A percentile compares a stretch with the other conserved stretches of the same genome.
Conservation (phyloP, 2,329 filamentous ascomycete genomes). For the Mycosphaerelloides madeirae region DNA sequence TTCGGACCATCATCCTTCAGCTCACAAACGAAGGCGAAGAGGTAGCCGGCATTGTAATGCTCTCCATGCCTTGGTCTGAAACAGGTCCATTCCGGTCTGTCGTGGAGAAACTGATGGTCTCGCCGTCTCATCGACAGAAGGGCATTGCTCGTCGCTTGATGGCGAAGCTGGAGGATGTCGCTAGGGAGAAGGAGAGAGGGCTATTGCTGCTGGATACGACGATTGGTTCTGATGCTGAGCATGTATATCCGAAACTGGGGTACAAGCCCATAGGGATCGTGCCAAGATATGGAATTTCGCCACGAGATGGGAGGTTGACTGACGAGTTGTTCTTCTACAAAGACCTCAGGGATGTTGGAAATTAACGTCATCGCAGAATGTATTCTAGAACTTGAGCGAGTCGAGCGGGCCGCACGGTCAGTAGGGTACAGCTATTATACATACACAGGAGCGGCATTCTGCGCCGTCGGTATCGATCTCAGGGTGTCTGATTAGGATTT, state of each 20-base stretch:
- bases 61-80: slow-evolving; percentile 51
- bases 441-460: too few species aligned
- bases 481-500: not conserved
- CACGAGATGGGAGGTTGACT: slow-evolving; percentile 43
- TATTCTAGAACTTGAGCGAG: too few species aligned
- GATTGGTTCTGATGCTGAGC: slow-evolving; percentile 49
- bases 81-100: slow-evolving; percentile 53
- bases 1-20: too few species aligned
- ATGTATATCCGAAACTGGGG: slow-evolving; percentile 53
- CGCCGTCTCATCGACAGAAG: slow-evolving; percentile 46
- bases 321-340: slow-evolving; percentile 58
- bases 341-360: slow-evolving; percentile 37
- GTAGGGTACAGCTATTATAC: too few species aligned
- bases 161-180: slow-evolving; percentile 52
- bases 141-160: slow-evolving; percentile 53
- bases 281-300: slow-evolving; percentile 50
- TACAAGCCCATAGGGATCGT: slow-evolving; percentile 54
- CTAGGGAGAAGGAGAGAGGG: slow-evolving; percentile 45
- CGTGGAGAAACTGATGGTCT: slow-evolving; percentile 57
- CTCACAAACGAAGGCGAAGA: too few species aligned
- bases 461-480: too few species aligned
- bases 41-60: slow-evolving; percentile 13
- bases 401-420: too few species aligned
- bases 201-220: slow-evolving; percentile 54
- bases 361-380: not conserved